Base-by-base conservation (phyloP, 306 rosid species). In the Prunus mume region DNA sequence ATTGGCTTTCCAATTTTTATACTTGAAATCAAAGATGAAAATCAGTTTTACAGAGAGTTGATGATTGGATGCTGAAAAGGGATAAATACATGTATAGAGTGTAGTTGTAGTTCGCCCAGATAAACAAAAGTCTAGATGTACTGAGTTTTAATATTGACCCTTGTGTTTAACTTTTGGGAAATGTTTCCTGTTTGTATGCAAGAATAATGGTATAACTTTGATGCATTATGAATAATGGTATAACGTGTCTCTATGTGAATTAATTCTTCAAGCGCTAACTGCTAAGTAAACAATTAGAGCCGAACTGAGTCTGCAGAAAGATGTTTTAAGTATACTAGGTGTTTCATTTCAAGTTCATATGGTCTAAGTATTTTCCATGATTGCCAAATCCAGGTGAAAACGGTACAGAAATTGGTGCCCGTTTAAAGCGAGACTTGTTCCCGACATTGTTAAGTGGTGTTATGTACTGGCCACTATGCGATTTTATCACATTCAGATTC, bases 381-480 rank as follows among this genome's bases (percentile, higher is more conserved):
- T 76, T 80, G 68, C 58, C 32, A 38, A 69, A n/a, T 14, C 11
- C 90, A 95, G 98, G 98, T 77, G 97, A 95, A 87, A 92, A 45
- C 52, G 56, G 81, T 65, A 30, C 73, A 43, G 97, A 95, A 83
- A 87, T 92, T 65, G 77, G 46, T 68, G 90, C 93, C 3, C 93
- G 96, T 45, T 82, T 95, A 83, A 87, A 88, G 75, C 88, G 97
- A 38, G 97, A 92, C 78, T 73, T 95, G 65, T 61, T 95, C 52
- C 97, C 97, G 43, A 95, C 98, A 0, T 3, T 90, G 88, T 75
- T 88, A 15, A 90, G 61, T 56, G 97, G 97, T 11, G 55, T 89
- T 61, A 92, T 90, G 93, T 92, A 95, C 84, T 92, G 97, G 98
- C 97, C 97, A 68, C 0, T 88, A 4, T 95, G 97, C 43, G 97